Percentiles rank a stretch among this genome's conserved stretches.
Evolutionary conservation across 345 rosid genomes (phyloP).

Genomic region (Stellera chamaejasme): DNA sequence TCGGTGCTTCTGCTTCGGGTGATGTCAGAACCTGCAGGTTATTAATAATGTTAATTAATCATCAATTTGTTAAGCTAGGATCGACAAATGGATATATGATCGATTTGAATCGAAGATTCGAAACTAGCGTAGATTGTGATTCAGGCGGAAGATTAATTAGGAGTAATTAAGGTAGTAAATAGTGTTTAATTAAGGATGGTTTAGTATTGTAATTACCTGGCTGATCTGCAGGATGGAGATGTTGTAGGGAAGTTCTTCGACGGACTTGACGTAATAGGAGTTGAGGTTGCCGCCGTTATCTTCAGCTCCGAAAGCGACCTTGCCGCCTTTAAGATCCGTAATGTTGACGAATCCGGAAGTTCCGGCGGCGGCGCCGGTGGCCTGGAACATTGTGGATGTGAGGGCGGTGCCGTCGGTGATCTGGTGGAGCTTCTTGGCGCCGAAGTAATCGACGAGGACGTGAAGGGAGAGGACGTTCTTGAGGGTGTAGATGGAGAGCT

Average conservation of each 20-base stretch:
- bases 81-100: no score
- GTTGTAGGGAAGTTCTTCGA: constrained; percentile 72
- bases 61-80: not conserved
- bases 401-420: constrained; percentile 57
- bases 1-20: constrained; percentile 79
- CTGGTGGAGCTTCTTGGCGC: constrained; percentile 88
- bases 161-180: not conserved
- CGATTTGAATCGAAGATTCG: no score
- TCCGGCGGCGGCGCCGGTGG: constrained; percentile 83
- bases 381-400: constrained; percentile 82
- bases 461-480: constrained; percentile 85
- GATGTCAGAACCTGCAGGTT: constrained; percentile 41
- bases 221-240: constrained; percentile 80
- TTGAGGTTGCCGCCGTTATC: constrained; percentile 42
- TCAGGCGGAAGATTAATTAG: no score
- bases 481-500: constrained; percentile 54
- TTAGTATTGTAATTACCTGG: constrained; percentile 14
- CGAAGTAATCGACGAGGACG: constrained; percentile 84
- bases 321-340: constrained; percentile 74
- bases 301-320: constrained; percentile 73
- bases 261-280: constrained; percentile 54
- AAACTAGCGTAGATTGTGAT: no score
- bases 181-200: not conserved
- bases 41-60: not conserved
- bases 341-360: constrained; percentile 78